phyloP scores from a whole-genome alignment of 768 basidiomycete species.

The Macrolepiota albuminosa region DNA sequence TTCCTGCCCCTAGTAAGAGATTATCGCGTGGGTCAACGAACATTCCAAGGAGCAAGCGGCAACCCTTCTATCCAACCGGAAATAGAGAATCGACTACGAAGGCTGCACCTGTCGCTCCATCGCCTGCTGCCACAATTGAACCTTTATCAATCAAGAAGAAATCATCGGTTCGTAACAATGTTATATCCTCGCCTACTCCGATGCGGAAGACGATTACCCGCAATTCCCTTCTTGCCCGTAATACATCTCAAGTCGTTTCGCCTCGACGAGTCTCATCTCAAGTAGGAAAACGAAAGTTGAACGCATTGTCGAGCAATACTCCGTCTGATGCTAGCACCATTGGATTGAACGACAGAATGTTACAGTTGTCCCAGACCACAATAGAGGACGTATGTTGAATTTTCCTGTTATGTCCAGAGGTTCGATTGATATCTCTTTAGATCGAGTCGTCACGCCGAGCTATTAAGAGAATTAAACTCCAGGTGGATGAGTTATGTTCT shows the following conservation, averaged over 20 bases:
- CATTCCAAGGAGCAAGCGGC: conserved; percentile 69
- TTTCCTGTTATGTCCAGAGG: neutral
- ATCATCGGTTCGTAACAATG: conserved; percentile 49
- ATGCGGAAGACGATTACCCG: conserved; percentile 39
- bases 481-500: conserved; percentile 45
- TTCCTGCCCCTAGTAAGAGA: conserved; percentile 17
- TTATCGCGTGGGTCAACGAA: conserved; percentile 34
- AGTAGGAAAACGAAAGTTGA: conserved; percentile 33
- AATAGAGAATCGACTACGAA: conserved; percentile 56
- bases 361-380: conserved; percentile 47
- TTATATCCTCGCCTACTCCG: conserved; percentile 32
- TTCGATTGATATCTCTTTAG: conserved; percentile 30
- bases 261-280: conserved; percentile 55
- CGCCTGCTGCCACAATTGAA: conserved; percentile 48
- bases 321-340: conserved; percentile 18
- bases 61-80: conserved; percentile 51
- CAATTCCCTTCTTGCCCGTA: conserved; percentile 49
- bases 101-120: conserved; percentile 23
- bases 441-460: conserved; percentile 65
- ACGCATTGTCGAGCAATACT: conserved; percentile 20
- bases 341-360: conserved; percentile 41
- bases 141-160: conserved; percentile 87
- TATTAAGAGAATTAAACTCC: conserved; percentile 72
- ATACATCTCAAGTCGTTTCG: conserved; percentile 38
- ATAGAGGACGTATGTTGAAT: conserved; percentile 57